A percentile compares a stretch with the other conserved stretches of the same genome.
phyloP scores from a whole-genome alignment of 2,329 filamentous ascomycete genomes.

The Ceratocystis cacaofunesta region DNA sequence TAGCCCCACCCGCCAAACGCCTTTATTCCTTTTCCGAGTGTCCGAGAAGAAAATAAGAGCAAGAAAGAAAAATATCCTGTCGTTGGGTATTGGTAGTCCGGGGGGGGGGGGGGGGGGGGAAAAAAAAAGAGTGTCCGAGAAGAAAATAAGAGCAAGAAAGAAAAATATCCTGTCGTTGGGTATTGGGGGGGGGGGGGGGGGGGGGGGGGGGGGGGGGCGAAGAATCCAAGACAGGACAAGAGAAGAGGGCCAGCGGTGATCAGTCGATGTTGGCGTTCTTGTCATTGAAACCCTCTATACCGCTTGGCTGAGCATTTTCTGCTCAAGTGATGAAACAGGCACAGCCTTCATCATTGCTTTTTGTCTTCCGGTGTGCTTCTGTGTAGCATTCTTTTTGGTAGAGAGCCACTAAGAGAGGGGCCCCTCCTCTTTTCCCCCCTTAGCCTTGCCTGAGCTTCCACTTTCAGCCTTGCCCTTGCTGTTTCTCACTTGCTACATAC shows the following conservation, averaged over 20 bases:
- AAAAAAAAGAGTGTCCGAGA: no score
- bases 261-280: not conserved
- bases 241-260: not conserved
- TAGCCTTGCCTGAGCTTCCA: not conserved
- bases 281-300: not conserved
- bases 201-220: no score
- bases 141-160: not conserved
- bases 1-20: slow-evolving; percentile 1
- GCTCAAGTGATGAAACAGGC: slow-evolving; percentile 1
- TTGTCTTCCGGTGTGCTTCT: not conserved
- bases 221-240: not conserved
- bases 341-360: not conserved
- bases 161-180: not conserved
- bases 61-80: not conserved
- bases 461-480: not conserved
- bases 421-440: not conserved
- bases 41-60: not conserved
- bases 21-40: not conserved
- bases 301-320: not conserved
- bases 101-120: no score
- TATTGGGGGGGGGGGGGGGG: no score
- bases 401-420: not conserved
- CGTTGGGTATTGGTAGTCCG: not conserved
- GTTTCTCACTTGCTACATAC: not conserved
- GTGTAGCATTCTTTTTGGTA: not conserved